phyloP scores from a whole-genome alignment of 2,329 filamentous ascomycete genomes.

The Microcyclospora tardicrescens region DNA sequence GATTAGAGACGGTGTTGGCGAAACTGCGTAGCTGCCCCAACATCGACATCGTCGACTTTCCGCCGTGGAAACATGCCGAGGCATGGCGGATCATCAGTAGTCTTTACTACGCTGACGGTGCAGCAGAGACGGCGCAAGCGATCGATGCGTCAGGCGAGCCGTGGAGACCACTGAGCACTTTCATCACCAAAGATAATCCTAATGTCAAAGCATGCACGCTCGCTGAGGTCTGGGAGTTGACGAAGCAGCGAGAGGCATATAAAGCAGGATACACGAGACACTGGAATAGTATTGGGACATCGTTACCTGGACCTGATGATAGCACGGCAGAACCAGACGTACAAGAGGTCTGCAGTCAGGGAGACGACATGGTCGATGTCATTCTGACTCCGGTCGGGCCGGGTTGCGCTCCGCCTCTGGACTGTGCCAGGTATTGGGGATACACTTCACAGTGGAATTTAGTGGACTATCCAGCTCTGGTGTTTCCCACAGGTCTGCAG shows the following conservation, averaged over 20 bases:
- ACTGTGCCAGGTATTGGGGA: conserved; percentile 46
- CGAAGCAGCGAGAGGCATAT: conserved; percentile 31
- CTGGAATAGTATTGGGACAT: conserved; percentile 33
- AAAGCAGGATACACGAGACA: conserved; percentile 31
- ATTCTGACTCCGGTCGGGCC: conserved; percentile 49
- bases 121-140: conserved; percentile 37
- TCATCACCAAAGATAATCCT: conserved; percentile 45
- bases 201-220: conserved; percentile 31
- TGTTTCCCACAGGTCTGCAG: conserved; percentile 45
- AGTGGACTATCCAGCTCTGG: conserved; percentile 43
- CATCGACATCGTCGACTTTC: conserved; percentile 41
- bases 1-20: conserved; percentile 35
- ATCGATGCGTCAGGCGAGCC: conserved; percentile 46
- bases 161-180: conserved; percentile 43
- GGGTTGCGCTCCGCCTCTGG: conserved; percentile 40
- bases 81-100: conserved; percentile 35
- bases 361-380: conserved; percentile 39
- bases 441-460: conserved; percentile 59
- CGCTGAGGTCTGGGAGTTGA: conserved; percentile 31
- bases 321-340: conserved; percentile 1
- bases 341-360: conserved; percentile 8
- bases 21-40: conserved; percentile 33
- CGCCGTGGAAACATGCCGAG: conserved; percentile 36
- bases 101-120: conserved; percentile 50
- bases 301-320: conserved; percentile 10